Evolutionary conservation across 2,329 filamentous ascomycete genomes (phyloP), one percentile per base, ranked within the genome.

Genomic region (Paracoccidioides brasiliensis): DNA sequence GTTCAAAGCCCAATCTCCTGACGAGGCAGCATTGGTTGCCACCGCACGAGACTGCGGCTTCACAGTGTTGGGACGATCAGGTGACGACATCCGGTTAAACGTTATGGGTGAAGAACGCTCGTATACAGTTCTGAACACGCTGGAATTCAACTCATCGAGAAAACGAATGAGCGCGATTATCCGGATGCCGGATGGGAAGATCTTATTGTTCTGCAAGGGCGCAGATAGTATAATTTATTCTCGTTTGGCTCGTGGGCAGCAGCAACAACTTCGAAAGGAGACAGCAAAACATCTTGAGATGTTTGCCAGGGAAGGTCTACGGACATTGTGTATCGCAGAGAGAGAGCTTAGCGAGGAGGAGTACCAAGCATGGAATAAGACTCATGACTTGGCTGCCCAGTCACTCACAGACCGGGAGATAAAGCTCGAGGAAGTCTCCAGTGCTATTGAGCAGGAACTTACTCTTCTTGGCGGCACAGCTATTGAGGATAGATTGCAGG

Each of bases 91-190:
- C 59, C 82, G 88, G 53, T 67, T 98, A 55, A 95, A 95, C 61
- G 79, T 95, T 5, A 80, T 94, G 75, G 94, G 93, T 51, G 80
- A 90, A 64, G 90, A 97, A 62, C 80, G 83, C 49, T 83, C 85
- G 59, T 98, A 93, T 68, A 84, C 83, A 14, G 85, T 98, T 37
- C 80, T 98, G 50, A 97, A 95, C 71, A 95, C 87, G 0, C 84
- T 98, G 41, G 93, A 98, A 68, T 98, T 98, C 76, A 97, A 97
- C 69, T 97, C 91, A 0, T 90, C 86, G 45, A 82, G 93, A 65
- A 98, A 98, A 74, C 83, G 93, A 62, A 98, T 98, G 93, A 97
- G 90, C 71, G 88, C 90, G 2, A 96, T 98, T 62, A 84, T 98
- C 52, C 82, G 87, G 56, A 95, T 97, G 90, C 91, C 93, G 0